These are phyloP conservation scores for Cryptococcus wingfieldii DNA, from an alignment of 1,284 basidiomycete species.

Conservation along the genomic window DNA sequence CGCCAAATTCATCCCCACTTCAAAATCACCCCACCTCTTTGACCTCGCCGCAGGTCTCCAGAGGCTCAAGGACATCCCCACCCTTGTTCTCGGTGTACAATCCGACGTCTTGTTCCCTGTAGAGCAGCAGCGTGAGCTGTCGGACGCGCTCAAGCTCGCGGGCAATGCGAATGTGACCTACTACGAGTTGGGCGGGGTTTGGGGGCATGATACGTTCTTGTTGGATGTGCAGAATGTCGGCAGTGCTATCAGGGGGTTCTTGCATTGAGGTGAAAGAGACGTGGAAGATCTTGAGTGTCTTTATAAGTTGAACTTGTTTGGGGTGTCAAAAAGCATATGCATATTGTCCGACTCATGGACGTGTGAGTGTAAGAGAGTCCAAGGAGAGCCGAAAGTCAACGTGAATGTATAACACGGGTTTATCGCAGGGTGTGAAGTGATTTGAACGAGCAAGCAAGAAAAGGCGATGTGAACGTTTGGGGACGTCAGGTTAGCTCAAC, in stretches of 20 bases:
- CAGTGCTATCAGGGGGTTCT: slow-evolving; percentile 71
- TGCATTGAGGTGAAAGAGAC: slow-evolving; percentile 38
- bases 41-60: slow-evolving; percentile 77
- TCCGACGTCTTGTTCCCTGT: slow-evolving; percentile 96
- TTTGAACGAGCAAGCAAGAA: too few species aligned
- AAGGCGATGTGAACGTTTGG: too few species aligned
- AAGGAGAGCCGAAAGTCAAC: too few species aligned
- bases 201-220: slow-evolving; percentile 97
- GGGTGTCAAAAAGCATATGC: too few species aligned
- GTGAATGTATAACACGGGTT: too few species aligned
- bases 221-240: slow-evolving; percentile 74
- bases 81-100: slow-evolving; percentile 89
- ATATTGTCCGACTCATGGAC: too few species aligned
- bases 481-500: too few species aligned
- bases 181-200: slow-evolving; percentile 96
- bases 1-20: slow-evolving; percentile 55
- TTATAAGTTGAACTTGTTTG: too few species aligned
- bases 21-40: slow-evolving; percentile 65
- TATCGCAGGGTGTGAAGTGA: too few species aligned
- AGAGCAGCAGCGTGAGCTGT: slow-evolving; percentile 93
- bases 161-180: slow-evolving; percentile 87
- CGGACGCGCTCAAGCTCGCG: slow-evolving; percentile 82
- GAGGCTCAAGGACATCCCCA: slow-evolving; percentile 72
- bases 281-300: not conserved
- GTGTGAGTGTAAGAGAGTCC: too few species aligned